phyloP scores from a whole-genome alignment of 148 eudicot genomes.

The Gaultheria prostrata region DNA sequence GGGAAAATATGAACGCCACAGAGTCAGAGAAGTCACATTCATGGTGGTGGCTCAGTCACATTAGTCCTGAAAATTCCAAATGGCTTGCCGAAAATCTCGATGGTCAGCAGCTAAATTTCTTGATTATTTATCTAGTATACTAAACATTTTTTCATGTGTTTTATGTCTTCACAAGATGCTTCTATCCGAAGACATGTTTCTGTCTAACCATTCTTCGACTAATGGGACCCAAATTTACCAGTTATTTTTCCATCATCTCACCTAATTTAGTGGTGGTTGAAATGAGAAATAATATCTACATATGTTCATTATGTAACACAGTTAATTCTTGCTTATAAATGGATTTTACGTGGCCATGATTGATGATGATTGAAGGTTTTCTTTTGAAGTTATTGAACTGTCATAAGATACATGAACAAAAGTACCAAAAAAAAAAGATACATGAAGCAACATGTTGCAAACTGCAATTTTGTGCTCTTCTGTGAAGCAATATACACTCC shows the following conservation, averaged over 20 bases:
- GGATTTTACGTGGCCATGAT: constrained; percentile 6
- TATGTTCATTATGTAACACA: background rate
- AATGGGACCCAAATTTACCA: background rate
- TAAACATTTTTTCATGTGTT: background rate
- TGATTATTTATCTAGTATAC: background rate
- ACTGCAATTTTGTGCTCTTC: background rate
- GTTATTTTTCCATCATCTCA: background rate
- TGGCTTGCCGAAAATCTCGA: constrained; percentile 42
- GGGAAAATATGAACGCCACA: background rate
- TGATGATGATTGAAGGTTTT: background rate
- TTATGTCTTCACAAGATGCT: background rate
- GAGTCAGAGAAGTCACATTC: constrained; percentile 13
- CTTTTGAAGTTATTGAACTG: background rate
- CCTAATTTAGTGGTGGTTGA: background rate
- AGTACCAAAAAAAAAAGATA: too few species aligned
- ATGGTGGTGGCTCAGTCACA: constrained; percentile 5
- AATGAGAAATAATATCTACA: too few species aligned
- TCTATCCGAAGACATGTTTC: background rate
- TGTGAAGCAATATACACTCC: background rate
- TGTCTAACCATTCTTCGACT: background rate
- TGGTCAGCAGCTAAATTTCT: constrained; percentile 28
- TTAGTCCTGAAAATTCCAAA: constrained; percentile 23
- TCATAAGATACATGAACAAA: background rate
- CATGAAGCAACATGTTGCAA: background rate
- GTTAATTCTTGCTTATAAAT: background rate